phyloP scores from a whole-genome alignment of 371 early-diverging fungal genomes.

The Funneliformis caledonium region DNA sequence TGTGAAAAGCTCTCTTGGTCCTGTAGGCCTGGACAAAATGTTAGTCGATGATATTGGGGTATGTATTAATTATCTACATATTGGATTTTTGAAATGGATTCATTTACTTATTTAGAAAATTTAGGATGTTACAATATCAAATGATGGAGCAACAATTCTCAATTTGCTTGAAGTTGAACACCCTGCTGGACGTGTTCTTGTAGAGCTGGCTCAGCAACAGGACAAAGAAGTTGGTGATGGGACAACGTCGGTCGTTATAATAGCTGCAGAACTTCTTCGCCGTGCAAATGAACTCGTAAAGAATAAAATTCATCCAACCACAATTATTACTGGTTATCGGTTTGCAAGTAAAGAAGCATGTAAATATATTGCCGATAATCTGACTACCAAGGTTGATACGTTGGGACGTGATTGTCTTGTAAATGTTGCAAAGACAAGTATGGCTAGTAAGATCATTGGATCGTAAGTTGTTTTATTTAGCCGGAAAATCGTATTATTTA shows the following conservation, averaged over 20 bases:
- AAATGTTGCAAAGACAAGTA: constrained; percentile 98
- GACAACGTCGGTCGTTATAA: constrained; percentile 99
- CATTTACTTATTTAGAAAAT: neutral
- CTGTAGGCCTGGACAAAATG: constrained; percentile 99
- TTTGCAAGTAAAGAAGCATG: constrained; percentile 98
- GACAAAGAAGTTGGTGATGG: constrained; percentile 99
- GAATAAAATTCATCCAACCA: constrained; percentile 98
- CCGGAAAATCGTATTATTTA: neutral
- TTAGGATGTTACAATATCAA: constrained; percentile 98
- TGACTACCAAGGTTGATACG: constrained; percentile 93
- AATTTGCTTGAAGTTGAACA: constrained; percentile 97
- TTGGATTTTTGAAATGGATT: neutral
- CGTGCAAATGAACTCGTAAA: constrained; percentile 97
- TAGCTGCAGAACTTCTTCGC: constrained; percentile 97
- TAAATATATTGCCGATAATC: constrained; percentile 96
- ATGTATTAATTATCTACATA: constrained; percentile 39
- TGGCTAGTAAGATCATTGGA: constrained; percentile 99
- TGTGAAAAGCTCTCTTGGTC: constrained; percentile 98
- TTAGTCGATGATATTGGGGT: constrained; percentile 99
- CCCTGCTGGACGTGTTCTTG: constrained; percentile 97
- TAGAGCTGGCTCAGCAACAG: constrained; percentile 99
- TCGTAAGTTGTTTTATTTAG: constrained; percentile 55
- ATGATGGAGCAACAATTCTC: constrained; percentile 99
- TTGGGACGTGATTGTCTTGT: constrained; percentile 92
- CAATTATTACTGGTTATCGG: constrained; percentile 98